These are phyloP conservation scores for Mycena rebaudengoi DNA, from an alignment of 768 basidiomycete species.

Conservation along the genomic window DNA sequence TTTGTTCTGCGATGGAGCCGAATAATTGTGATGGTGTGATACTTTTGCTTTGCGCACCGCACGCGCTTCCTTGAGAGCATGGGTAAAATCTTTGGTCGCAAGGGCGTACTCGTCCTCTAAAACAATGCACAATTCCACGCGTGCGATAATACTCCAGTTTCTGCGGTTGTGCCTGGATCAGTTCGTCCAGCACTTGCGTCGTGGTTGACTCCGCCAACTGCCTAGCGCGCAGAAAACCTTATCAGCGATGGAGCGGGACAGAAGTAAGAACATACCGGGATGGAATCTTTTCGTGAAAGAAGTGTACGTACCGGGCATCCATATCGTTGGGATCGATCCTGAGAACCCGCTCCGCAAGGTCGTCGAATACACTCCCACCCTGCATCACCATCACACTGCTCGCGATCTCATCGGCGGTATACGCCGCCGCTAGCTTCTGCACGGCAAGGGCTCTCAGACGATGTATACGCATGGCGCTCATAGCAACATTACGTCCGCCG, in stretches of 20 bases:
- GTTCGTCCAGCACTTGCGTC: constrained; percentile 79
- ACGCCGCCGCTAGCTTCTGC: constrained; percentile 86
- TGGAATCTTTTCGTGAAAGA: constrained; percentile 95
- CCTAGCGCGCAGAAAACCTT: constrained; percentile 50
- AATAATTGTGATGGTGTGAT: constrained; percentile 56
- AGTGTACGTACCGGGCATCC: constrained; percentile 63
- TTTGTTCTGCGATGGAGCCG: constrained; percentile 37
- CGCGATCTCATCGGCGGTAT: constrained; percentile 89
- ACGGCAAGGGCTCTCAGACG: constrained; percentile 83
- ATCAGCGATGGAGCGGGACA: constrained; percentile 12
- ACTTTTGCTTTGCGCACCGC: constrained; percentile 70
- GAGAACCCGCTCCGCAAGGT: constrained; percentile 88
- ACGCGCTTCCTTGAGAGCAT: constrained; percentile 81
- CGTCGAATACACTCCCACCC: constrained; percentile 91
- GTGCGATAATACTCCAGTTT: constrained; percentile 87
- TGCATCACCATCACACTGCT: constrained; percentile 97
- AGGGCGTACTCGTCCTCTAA: constrained; percentile 82
- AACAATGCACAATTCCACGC: constrained; percentile 90
- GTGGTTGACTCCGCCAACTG: constrained; percentile 88
- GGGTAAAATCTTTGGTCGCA: constrained; percentile 83
- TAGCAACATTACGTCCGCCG: constrained; percentile 77
- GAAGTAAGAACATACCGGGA: constrained; percentile 63
- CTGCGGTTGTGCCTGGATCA: constrained; percentile 78
- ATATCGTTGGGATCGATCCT: constrained; percentile 54
- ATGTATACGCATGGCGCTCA: constrained; percentile 88